phyloP scores from a whole-genome alignment of 1,139 yeast species.

The Pichia kudriavzevii region DNA sequence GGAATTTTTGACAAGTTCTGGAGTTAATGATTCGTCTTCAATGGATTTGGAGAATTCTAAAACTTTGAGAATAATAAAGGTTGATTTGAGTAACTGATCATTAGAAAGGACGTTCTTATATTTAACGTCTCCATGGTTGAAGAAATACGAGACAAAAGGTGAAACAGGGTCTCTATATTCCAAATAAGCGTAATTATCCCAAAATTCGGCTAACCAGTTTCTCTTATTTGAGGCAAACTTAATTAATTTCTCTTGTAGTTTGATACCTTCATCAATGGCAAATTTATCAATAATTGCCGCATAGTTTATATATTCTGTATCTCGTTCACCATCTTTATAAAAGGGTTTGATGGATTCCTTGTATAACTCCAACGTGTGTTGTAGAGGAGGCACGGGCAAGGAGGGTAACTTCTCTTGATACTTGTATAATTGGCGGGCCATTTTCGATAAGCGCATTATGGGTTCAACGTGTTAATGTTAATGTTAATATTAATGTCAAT shows the following conservation, averaged over 20 bases:
- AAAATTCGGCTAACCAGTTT: conserved; percentile 88
- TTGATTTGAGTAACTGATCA: conserved; percentile 70
- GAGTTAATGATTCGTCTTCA: conserved; percentile 55
- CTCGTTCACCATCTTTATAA: conserved; percentile 40
- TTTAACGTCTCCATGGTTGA: conserved; percentile 77
- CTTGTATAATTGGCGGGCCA: conserved; percentile 62
- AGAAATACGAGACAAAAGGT: conserved; percentile 89
- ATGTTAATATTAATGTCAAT: too few relatives aligned
- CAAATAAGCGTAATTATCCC: conserved; percentile 94
- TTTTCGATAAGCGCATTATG: too few relatives aligned
- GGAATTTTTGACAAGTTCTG: conserved; percentile 72
- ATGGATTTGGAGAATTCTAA: conserved; percentile 48
- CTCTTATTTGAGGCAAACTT: conserved; percentile 50
- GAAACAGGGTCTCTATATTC: conserved; percentile 89
- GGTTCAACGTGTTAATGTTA: too few relatives aligned
- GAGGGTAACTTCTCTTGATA: conserved; percentile 72
- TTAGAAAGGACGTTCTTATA: conserved; percentile 46
- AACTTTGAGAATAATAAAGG: conserved; percentile 51
- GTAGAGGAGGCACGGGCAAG: conserved; percentile 80
- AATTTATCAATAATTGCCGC: conserved; percentile 54
- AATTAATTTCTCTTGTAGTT: conserved; percentile 58
- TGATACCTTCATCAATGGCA: conserved; percentile 45
- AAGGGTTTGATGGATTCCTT: conserved; percentile 68
- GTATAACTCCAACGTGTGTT: conserved; percentile 64
- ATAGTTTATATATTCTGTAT: conserved; percentile 48